Base-by-base conservation (phyloP, 495 filamentous ascomycete species). In the Neurospora sp. region DNA sequence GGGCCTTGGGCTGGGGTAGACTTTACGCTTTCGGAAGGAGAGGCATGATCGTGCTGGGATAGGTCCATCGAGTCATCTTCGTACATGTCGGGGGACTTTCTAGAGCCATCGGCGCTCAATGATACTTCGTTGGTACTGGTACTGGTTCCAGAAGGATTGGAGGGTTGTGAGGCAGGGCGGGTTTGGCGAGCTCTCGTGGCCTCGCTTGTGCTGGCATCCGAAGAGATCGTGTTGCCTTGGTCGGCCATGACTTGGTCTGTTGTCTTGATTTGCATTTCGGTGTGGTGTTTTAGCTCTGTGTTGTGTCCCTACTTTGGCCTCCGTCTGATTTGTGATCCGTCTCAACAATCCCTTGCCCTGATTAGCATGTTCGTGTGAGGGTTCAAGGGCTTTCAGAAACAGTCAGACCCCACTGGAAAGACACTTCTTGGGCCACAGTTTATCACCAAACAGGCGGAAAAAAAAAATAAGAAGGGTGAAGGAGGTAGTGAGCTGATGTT, bases 21-120 rank as follows among this genome's bases (percentile, higher is more conserved):
- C 65, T 71, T 77, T 65, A 74, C 71, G 71, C 78, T 79, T n/a
- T 78, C 80, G 31, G 78, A 74, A 14, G 77, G 79, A 12, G 80
- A 82, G 12, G 70, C 74, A 42, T 76, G 71, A 31, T 81, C 81
- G 14, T 80, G 80, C 61, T 71, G 73, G 31, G 79, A 79, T 74
- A 78, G 70, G 70, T 78, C 79, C 3, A 72, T 76, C 69, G 77
- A 78, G 59, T 82, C 80, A 41, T 82, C 79, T 48, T 80, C 81
- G 27, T 80, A 83, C 79, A 82, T 79, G 44, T 78, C 78, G 20
- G 77, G 74, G 16, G 74, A 74, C 20, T 74, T 70, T 8, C 48
- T 71, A 16, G 76, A 75, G 20, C 41, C 75, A 70, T 38, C 45
- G 48, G 70, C 38, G 68, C 70, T 74, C 9, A 70, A 27, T 20